Base-by-base conservation (phyloP, 148 eudicot species). In the Amaranthus palmeri region DNA sequence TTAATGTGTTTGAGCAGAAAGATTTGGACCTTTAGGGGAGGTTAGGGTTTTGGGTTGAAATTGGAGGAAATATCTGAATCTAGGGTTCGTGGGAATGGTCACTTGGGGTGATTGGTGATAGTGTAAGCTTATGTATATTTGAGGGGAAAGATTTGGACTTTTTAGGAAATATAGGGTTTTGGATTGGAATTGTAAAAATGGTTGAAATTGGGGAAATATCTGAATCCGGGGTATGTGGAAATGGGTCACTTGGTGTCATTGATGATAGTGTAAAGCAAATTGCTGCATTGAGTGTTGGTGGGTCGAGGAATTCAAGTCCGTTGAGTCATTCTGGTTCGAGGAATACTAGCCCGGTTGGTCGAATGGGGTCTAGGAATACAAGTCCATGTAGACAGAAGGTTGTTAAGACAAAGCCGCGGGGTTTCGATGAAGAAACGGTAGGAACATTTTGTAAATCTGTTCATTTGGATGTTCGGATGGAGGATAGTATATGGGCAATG, bases 401-500 rank as follows among this genome's bases (percentile, higher is more conserved):
- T 79, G 55, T 87, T 66, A 93, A 89, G 79, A 93, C 98, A 2
- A 95, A 84, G 66, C 99, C 99, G 0, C 79, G 97, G 66, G 99
- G 99, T 61, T 88, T 88, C 54, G 99, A 95, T 67, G 99, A 95
- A 64, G 97, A 95, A 74, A 83, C 88, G 2, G 75, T 78, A 56
- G 72, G 93, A 25, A 87, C 90, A 36, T 89, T 86, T 80, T 59
- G 70, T 72, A 95, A 88, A 75, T 58, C 80, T 8, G 70, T 82
- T 59, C 87, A 81, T 14, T 90, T 84, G 4, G 97, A 89, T 85
- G 84, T 91, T 70, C 96, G 87, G 65, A 95, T 95, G 99, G 99
- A 95, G 80, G 96, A 95, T 84, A 86, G 88, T 73, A 89, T 91
- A 71, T 95, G 99, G 99, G 92, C 97, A 69, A 89, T 89, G 97